Evolutionary conservation across 2,329 filamentous ascomycete genomes (phyloP), one percentile per base, ranked within the genome.

Genomic region (Coniochaeta hoffmannii): DNA sequence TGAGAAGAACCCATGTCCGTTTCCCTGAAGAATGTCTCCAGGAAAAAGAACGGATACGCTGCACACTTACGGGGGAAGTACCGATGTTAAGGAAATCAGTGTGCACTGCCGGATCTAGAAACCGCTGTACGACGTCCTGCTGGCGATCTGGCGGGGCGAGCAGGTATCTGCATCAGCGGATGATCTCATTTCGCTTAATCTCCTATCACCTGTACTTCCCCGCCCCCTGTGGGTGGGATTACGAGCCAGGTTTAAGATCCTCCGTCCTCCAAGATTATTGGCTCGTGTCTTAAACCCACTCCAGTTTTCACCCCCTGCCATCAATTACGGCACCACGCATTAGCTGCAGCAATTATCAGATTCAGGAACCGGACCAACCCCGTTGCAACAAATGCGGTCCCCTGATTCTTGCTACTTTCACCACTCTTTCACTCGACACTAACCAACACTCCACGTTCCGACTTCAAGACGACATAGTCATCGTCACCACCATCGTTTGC

Each of bases 231-330:
- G n/a, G 38, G 17, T 17, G 19, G 17, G 38, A 24, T 26, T 44
- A 22, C 38, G 7, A 26, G 4, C 11, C 38, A 17, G 14, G 17
- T 44, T 24, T 4, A 10, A 9, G 15, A 44, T 44, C 14, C 26
- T 32, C 46, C 26, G 12, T 50, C 5, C 41, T 28, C 2, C 4
- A 2, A 24, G 8, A 7, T 28, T 30, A 53, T 30, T 53, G 31
- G 31, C 14, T 24, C 54, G 35, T 57, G 56, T 57, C 57, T 34
- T 22, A 26, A 12, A 50, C 17, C 35, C 52, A 53, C 57, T 56
- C 59, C 57, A 59, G 57, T 58, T 60, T 59, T 57, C 44, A 4
- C 31, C 55, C 56, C 56, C 49, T 57, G 57, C 56, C 60, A 63
- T 63, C 49, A 31, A 51, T 51, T 51, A 31, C 49, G 49, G 26